Evolutionary conservation across 768 basidiomycete genomes (phyloP), one percentile per base, ranked within the genome.

Genomic region (Lactarius vividus): DNA sequence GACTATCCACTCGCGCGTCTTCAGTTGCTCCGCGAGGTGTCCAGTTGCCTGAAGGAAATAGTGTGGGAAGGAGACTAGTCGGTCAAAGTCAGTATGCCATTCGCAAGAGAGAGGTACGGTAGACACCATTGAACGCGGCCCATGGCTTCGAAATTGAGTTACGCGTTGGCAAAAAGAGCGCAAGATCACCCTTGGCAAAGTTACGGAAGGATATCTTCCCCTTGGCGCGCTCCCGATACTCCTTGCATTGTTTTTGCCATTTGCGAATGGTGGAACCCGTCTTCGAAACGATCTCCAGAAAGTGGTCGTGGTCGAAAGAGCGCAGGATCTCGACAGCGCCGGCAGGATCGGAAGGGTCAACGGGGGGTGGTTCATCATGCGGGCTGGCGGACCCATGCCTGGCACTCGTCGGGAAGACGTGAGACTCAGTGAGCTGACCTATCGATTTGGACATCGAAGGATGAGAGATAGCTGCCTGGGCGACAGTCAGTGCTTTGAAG

Each of bases 231-330:
- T 98, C 96, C 54, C 95, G 84, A 65, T 98, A 98, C 70, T 94
- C 89, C 74, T 94, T 96, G 78, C 94, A 96, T 74, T 96, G 94
- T 74, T 94, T 97, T 79, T 95, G 92, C 94, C 95, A 98, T 75
- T 96, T 97, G 63, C 92, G 88, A 65, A 95, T 91, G 11, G 92
- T 90, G 16, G 89, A 84, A n/a, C 89, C 88, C 13, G 88, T 86
- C 74, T 94, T 93, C 62, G 81, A 78, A 53, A 98, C 84, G 0
- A 87, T 87, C 59, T 96, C 95, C 57, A 92, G 76, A 75, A 97
- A 96, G 69, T 85, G 83, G 70, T 92, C 91, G 69, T 95, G 88
- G 72, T 94, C 92, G 72, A 92, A 92, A 29, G 83, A 83, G 53
- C 90, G 81, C 26, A 94, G 76, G 16, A 81, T 77, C 61, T 92